A percentile compares a stretch with the other conserved stretches of the same genome.
These are phyloP conservation scores for Primulina huaijiensis DNA, from an alignment of 257 asterid species.

Conservation along the genomic window DNA sequence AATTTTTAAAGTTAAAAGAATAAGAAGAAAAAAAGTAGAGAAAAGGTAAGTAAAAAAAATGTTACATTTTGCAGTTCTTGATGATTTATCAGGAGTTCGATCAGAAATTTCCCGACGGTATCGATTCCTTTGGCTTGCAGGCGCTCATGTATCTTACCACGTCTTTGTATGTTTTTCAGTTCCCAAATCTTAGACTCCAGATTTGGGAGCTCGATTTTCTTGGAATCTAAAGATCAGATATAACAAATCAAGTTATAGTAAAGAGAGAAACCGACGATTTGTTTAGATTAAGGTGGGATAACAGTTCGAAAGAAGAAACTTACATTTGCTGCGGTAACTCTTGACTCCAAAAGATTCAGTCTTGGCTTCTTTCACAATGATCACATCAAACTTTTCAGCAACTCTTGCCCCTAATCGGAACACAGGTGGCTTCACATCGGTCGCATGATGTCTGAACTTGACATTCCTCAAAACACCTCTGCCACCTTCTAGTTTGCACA, in stretches of 20 bases:
- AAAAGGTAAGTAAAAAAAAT: neutral
- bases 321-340: constrained; percentile 31
- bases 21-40: neutral
- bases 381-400: constrained; percentile 11
- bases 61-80: constrained; percentile 46
- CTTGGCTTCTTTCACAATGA: constrained; percentile 30
- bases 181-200: constrained; percentile 45
- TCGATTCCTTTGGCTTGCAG: constrained; percentile 26
- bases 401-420: constrained; percentile 33
- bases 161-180: constrained; percentile 28
- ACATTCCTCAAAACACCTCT: constrained; percentile 17
- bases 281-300: too few species aligned
- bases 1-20: too few species aligned
- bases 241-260: too few species aligned
- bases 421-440: constrained; percentile 7
- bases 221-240: constrained; percentile 38
- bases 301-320: neutral
- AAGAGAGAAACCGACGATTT: too few species aligned
- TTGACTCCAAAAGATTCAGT: constrained; percentile 33
- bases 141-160: constrained; percentile 28
- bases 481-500: constrained; percentile 30
- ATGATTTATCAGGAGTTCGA: constrained; percentile 37
- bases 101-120: constrained; percentile 54
- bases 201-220: constrained; percentile 40
- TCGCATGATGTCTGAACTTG: constrained; percentile 25